Conservation (phyloP, 768 basidiomycete species). For the Asterophora parasitica region DNA sequence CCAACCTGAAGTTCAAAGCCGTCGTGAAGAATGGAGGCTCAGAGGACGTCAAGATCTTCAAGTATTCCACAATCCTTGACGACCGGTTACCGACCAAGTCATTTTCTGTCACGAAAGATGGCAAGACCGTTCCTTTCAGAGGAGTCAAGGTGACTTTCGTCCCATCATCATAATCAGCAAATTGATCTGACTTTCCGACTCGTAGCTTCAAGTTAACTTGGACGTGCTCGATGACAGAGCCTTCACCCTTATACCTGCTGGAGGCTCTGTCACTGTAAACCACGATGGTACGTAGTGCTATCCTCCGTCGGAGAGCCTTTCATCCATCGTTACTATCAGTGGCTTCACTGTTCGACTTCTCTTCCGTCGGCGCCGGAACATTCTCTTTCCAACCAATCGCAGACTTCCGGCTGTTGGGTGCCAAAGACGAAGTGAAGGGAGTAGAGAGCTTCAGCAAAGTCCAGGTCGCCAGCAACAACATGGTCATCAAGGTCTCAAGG, state of each 20-base stretch:
- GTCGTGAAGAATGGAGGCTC: conserved; percentile 37
- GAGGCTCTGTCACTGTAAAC: conserved; percentile 32
- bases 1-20: conserved; percentile 36
- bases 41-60: conserved; percentile 37
- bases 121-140: conserved; percentile 33
- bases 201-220: conserved; percentile 33
- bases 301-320: background rate
- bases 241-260: conserved; percentile 34
- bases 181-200: background rate
- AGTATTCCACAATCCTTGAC: conserved; percentile 44
- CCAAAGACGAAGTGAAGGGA: conserved; percentile 13
- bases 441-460: conserved; percentile 22
- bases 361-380: conserved; percentile 31
- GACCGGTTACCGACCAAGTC: conserved; percentile 37
- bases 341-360: conserved; percentile 39
- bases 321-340: conserved; percentile 20
- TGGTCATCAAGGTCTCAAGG: conserved; percentile 31
- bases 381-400: conserved; percentile 37
- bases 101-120: conserved; percentile 38
- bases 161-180: background rate
- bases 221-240: conserved; percentile 33
- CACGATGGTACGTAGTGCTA: conserved; percentile 29
- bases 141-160: conserved; percentile 37
- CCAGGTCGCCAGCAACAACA: conserved; percentile 20
- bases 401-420: conserved; percentile 30